Base-by-base conservation (phyloP, 1,139 yeast genomes). In the Blastobotrys persicus region DNA sequence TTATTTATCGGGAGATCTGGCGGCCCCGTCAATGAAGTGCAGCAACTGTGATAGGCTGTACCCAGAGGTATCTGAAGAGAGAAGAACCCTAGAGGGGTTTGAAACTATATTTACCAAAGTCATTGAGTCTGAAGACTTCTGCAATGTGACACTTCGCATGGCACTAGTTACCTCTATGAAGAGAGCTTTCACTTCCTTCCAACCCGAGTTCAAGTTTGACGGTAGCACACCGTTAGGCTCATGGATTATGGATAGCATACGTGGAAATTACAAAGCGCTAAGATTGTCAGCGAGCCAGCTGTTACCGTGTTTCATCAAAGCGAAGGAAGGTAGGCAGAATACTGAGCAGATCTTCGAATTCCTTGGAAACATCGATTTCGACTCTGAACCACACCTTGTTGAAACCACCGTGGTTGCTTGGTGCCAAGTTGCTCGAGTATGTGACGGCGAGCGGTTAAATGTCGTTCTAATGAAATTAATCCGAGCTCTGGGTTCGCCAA, bases 331-430 rank as follows among this genome's bases (percentile, higher is more conserved):
- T 33, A 42, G 42, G 18, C 41, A 46, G 31, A 45, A 44, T 37
- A 44, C 54, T 9, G 54, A 49, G n/a, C 45, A 49, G 16, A 49
- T 56, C 5, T 52, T 61, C 44, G 50, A 52, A 16, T 37, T 49
- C 4, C 53, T 59, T 13, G 51, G 55, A 28, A 45, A 53, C 6
- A 31, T 59, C 17, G 51, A 49, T 44, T 49, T 47, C 41, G 49
- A 49, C 39, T 42, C 45, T n/a, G 56, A 55, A 20, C 18, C 63
- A 3, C 75, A 79, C 59, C 65, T 83, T 42, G 81, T 31, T 3
- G 95, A 87, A 60, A 77, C 88, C 0, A 76, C 83, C 0, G 72
- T 85, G 2, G 68, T 75, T 58, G 75, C 84, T 0, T 76, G 86
- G 71, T 79, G 83, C 1, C 85, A 80, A 48, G 58, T 85, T 38